These are phyloP conservation scores for Puccinia polysora DNA, from an alignment of 1,284 basidiomycete species.

Conservation along the genomic window DNA sequence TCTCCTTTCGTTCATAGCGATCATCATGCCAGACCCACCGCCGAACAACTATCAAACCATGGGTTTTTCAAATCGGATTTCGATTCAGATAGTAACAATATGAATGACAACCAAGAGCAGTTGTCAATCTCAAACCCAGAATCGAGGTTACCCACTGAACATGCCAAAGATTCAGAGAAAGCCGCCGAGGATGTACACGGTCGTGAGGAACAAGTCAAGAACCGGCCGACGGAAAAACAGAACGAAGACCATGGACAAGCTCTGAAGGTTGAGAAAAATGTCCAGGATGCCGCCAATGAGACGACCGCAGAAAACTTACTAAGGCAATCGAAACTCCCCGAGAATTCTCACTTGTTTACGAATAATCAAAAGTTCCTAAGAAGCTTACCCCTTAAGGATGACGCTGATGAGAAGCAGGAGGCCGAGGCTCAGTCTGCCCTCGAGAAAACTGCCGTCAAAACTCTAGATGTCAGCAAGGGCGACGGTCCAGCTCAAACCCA, in stretches of 20 bases:
- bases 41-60: conserved; percentile 69
- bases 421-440: too few relatives aligned
- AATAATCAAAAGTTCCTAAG: too few relatives aligned
- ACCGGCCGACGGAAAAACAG: background rate
- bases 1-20: conserved; percentile 53
- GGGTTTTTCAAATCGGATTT: conserved; percentile 57
- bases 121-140: background rate
- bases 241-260: background rate
- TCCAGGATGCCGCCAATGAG: background rate
- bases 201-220: background rate
- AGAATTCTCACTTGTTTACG: too few relatives aligned
- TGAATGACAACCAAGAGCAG: background rate
- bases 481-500: too few relatives aligned
- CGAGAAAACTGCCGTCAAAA: too few relatives aligned
- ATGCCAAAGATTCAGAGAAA: background rate
- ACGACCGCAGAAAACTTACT: background rate
- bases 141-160: background rate
- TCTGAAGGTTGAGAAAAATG: background rate
- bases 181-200: background rate
- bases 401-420: too few relatives aligned
- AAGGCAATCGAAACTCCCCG: too few relatives aligned
- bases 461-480: too few relatives aligned
- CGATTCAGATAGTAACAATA: background rate
- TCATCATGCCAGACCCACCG: conserved; percentile 73
- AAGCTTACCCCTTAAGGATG: too few relatives aligned